Percentiles rank a stretch among this genome's conserved stretches.
Evolutionary conservation across 2,329 filamentous ascomycete species (phyloP).

Genomic region (Claviceps quebecensis): DNA sequence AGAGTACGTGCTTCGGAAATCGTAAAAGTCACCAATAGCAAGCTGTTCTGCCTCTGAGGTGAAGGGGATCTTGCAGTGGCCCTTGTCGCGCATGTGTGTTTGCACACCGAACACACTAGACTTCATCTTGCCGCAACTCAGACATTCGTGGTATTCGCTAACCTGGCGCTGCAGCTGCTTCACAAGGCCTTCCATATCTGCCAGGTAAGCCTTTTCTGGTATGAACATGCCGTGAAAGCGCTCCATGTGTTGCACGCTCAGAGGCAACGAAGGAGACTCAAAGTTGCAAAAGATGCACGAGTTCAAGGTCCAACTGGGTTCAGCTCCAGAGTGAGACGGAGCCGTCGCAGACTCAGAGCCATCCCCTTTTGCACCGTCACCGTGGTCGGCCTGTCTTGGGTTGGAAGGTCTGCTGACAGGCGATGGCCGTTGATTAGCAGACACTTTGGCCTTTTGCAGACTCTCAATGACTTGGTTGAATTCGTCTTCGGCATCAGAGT

Average conservation of each 20-base stretch:
- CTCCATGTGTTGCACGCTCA: constrained; percentile 81
- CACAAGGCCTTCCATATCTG: constrained; percentile 70
- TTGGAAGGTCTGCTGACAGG: constrained; percentile 41
- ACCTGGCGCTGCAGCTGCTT: constrained; percentile 68
- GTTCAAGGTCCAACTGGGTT: constrained; percentile 29
- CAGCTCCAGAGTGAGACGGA: constrained; percentile 21
- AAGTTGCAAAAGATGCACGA: constrained; percentile 88
- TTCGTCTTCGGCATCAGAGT: constrained; percentile 58
- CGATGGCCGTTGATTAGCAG: constrained; percentile 32
- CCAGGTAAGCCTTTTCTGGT: constrained; percentile 73
- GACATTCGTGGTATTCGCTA: constrained; percentile 64
- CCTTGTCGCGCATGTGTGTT: constrained; percentile 94
- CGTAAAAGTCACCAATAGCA: constrained; percentile 91
- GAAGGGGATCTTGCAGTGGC: constrained; percentile 94
- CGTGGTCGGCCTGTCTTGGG: constrained; percentile 29
- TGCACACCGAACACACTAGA: constrained; percentile 68
- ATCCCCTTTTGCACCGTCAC: constrained; percentile 24
- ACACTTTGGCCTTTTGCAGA: constrained; percentile 59
- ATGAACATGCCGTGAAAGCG: constrained; percentile 92
- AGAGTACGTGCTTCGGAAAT: constrained; percentile 91
- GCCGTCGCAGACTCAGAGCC: constrained; percentile 30
- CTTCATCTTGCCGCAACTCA: constrained; percentile 77
- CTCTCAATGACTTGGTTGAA: constrained; percentile 65
- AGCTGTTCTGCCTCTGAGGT: constrained; percentile 79
- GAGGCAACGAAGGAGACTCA: constrained; percentile 56